These are phyloP conservation scores for Mycena rebaudengoi DNA, from an alignment of 768 basidiomycete species.

Conservation along the genomic window DNA sequence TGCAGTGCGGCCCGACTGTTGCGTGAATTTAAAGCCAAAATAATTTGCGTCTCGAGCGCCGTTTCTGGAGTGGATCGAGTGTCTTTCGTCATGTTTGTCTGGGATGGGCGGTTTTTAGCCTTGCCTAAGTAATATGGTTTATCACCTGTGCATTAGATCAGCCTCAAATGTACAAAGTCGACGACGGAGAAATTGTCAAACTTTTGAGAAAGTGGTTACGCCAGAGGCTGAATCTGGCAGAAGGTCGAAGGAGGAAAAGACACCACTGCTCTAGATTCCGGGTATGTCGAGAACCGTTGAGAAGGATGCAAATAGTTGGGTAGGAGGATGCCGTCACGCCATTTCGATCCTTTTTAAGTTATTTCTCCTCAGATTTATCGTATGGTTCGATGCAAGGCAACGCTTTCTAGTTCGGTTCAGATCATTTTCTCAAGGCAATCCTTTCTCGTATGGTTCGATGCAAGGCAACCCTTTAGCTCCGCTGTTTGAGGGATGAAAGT, in stretches of 20 bases:
- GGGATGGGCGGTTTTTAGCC: neutral
- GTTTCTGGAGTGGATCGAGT: constrained; percentile 16
- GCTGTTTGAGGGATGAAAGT: neutral
- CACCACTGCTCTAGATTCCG: no score
- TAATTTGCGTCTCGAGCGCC: constrained; percentile 47
- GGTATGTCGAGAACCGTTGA: no score
- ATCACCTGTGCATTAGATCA: neutral
- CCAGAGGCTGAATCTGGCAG: no score
- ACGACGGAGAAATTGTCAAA: no score
- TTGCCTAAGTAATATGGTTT: neutral
- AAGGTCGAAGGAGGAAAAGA: no score
- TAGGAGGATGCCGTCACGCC: no score
- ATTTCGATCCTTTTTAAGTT: no score
- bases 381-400: no score
- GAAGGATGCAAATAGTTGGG: no score
- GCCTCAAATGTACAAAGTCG: neutral
- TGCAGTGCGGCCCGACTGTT: constrained; percentile 75
- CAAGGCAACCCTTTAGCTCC: constrained; percentile 53
- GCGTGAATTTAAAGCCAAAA: constrained; percentile 67
- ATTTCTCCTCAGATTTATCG: no score
- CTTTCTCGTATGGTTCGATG: constrained; percentile 67
- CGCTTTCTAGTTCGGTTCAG: neutral
- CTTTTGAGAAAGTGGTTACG: no score
- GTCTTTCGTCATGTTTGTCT: constrained; percentile 5
- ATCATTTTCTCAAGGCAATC: neutral